These are phyloP conservation scores for Gigaspora rosea DNA, from an alignment of 192 early-diverging fungal genomes.

Conservation along the genomic window DNA sequence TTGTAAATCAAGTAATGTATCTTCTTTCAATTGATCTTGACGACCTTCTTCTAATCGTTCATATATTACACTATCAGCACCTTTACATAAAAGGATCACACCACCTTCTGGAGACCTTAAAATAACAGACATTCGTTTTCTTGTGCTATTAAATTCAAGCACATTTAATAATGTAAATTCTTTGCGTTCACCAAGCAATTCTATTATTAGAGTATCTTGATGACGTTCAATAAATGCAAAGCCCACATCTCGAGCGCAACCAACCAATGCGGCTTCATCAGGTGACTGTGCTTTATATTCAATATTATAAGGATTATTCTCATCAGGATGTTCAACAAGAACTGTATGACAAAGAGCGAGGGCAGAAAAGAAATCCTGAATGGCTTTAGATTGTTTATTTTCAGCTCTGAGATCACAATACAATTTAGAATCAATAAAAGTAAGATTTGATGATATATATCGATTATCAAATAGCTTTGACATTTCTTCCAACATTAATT, in stretches of 20 bases:
- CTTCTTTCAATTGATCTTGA: constrained; percentile 70
- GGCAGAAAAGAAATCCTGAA: constrained; percentile 79
- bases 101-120: constrained; percentile 71
- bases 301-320: constrained; percentile 51
- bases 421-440: constrained; percentile 71
- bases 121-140: constrained; percentile 96
- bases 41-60: constrained; percentile 66
- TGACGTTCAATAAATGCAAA: constrained; percentile 81
- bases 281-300: constrained; percentile 93
- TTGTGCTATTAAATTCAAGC: constrained; percentile 91
- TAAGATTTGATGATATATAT: constrained; percentile 62
- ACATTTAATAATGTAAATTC: constrained; percentile 67
- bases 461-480: constrained; percentile 58
- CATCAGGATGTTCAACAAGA: constrained; percentile 61
- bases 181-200: constrained; percentile 73
- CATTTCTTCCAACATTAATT: constrained; percentile 63
- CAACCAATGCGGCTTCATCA: constrained; percentile 91
- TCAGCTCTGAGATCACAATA: constrained; percentile 62
- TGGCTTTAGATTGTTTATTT: constrained; percentile 58
- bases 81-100: constrained; percentile 87
- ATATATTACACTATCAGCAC: constrained; percentile 94
- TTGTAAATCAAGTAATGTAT: constrained; percentile 77
- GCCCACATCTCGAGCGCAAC: constrained; percentile 81
- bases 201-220: constrained; percentile 63
- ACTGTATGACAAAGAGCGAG: constrained; percentile 91